Base-by-base conservation (phyloP, 352 stramenopile species). In the Pythium graminicola region DNA sequence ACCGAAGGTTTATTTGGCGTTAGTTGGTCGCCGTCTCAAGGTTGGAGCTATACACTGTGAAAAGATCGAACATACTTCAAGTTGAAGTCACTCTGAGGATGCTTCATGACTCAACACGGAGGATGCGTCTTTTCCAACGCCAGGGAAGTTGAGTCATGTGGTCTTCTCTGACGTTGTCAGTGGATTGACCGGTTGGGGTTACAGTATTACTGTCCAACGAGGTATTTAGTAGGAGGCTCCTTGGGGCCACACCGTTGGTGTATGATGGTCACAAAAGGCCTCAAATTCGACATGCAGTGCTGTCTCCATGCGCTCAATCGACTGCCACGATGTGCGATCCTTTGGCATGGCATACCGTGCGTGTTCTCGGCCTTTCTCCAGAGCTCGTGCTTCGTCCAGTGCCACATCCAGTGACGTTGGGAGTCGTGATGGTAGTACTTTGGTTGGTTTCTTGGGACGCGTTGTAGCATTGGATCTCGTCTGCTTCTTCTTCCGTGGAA, bases 221-320 rank as follows among this genome's bases (percentile, higher is more conserved):
- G n/a, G n/a, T n/a, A n/a, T n/a, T n/a, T 16, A 7, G 52, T 22
- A 60, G 3, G 57, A 60, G 3, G 50, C 50, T 8, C 57, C 44
- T 35, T 65, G 57, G n/a, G 79, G 79, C 79, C 79, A 89, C 51
- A 86, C 60, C 5, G 81, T 70, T 10, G 79, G 79, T 45, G 72
- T 39, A 31, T 69, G 75, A 0, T 57, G 50, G 50, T 87, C 76
- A 59, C 79, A 89, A 53, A 88, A 85, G 36, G 67, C 60, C 47
- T 86, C 76, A 33, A 89, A 89, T 19, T 50, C 55, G 45, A 70
- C 26, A 46, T 74, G 68, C 6, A 89, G 56, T 5, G 67, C 61
- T n/a, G 74, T 67, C 52, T 89, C 79, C 36, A 86, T 46, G n/a
- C 57, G 46, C 13, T 48, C 62, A 29, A 63, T n/a, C 22, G 40